Evolutionary conservation across 208 protist genomes (phyloP), one percentile per base, ranked within the genome.

Genomic region (Leishmania amazonensis): DNA sequence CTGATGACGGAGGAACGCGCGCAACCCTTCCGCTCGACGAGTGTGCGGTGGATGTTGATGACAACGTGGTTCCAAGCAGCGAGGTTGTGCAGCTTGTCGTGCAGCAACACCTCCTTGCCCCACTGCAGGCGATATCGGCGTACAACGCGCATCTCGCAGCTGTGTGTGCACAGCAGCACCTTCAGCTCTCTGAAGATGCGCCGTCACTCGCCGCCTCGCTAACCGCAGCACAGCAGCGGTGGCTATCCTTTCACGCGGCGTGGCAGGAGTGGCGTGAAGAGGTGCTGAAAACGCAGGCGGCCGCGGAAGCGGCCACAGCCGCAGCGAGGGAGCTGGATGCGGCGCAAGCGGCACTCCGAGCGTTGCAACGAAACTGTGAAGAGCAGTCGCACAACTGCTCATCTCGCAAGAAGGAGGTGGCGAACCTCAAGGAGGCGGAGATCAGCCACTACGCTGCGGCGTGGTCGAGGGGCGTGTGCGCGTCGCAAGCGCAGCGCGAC

Each of bases 371-470:
- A 47, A 28, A 47, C 45, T 81, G 60, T 75, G 60, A 57, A 17
- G 81, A 47, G 47, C 31, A 72, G 35, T 77, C 42, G 17, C 40
- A 67, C n/a, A 35, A 76, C 19, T 49, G 49, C 49, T 31, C 11
- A 1, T 28, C 80, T 9, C 78, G 68, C 42, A 1, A 8, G 42
- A 62, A 57, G 11, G 74, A 80, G 31, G 38, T 84, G n/a, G 67
- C 51, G 42, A 19, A 24, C 6, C 11, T 62, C 13, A 83, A 80
- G 28, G 78, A 81, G 7, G 24, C 40, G 35, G 74, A 90, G 75
- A 42, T 85, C 31, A 42, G 28, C 28, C 79, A 83, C 62, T 84
- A 90, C 78, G 79, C 84, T 13, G 53, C 53, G 7, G 87, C 87
- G 64, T 81, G 80, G 68, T 51, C 28, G 38, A 81, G 64, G 54